A percentile compares a stretch with the other conserved stretches of the same genome.
phyloP scores from a whole-genome alignment of 495 filamentous ascomycete species.

The Melanomma pulvis-pyrius region DNA sequence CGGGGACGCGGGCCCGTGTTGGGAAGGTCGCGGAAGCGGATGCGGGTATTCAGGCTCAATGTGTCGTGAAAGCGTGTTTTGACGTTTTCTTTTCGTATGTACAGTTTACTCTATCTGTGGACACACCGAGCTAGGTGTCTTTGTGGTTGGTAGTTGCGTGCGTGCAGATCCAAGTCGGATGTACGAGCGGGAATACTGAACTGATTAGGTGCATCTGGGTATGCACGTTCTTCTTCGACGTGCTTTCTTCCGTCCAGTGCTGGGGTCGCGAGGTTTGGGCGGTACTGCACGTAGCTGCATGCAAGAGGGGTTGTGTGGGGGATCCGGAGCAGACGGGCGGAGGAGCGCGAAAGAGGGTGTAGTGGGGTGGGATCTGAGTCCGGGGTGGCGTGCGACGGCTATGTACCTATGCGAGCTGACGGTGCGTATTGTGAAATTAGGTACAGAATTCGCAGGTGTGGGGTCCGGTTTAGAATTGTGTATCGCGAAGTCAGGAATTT shows the following conservation, averaged over 20 bases:
- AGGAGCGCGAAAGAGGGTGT: not conserved
- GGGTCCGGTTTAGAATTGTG: too few species aligned
- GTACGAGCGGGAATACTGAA: not conserved
- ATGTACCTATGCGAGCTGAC: too few species aligned
- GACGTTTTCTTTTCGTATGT: too few species aligned
- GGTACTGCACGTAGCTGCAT: not conserved
- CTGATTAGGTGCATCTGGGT: conserved; percentile 1
- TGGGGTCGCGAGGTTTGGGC: not conserved
- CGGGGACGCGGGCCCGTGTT: conserved; percentile 4
- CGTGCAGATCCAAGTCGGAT: not conserved
- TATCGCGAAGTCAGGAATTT: too few species aligned
- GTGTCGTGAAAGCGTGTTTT: too few species aligned
- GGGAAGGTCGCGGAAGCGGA: not conserved
- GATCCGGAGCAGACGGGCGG: not conserved
- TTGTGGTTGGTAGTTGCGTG: not conserved
- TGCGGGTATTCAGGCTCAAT: not conserved
- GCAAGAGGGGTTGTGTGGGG: not conserved
- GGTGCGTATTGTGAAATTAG: too few species aligned
- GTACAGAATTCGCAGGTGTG: too few species aligned
- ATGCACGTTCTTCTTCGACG: conserved; percentile 20
- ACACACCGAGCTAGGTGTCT: too few species aligned
- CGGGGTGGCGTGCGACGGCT: too few species aligned
- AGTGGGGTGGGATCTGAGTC: not conserved
- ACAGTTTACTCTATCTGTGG: too few species aligned
- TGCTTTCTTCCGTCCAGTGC: conserved; percentile 19